phyloP scores from a whole-genome alignment of 352 stramenopile genomes.

The Globisporangium rhizosaccharum region DNA sequence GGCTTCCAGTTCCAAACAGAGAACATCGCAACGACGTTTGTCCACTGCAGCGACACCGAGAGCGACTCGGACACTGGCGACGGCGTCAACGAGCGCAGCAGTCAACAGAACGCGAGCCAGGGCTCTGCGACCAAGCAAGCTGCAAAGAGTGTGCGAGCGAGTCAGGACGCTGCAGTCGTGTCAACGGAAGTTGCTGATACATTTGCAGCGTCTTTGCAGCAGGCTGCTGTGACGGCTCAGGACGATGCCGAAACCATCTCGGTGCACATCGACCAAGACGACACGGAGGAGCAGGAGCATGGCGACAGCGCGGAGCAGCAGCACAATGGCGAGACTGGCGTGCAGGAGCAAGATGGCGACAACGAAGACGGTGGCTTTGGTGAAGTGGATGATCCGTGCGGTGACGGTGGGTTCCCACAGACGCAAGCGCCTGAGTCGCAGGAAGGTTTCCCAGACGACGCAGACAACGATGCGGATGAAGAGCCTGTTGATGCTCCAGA shows the following conservation, averaged over 20 bases:
- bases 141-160: not conserved
- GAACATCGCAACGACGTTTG: conserved; percentile 45
- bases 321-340: too few relatives aligned
- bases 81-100: not conserved
- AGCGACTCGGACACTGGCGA: conserved; percentile 17
- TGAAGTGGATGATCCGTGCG: not conserved
- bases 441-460: conserved; percentile 2
- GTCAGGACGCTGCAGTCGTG: not conserved
- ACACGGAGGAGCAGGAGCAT: too few relatives aligned
- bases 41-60: conserved; percentile 42
- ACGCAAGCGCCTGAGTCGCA: conserved; percentile 8
- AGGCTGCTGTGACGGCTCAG: too few relatives aligned
- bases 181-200: not conserved
- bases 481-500: not conserved
- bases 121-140: not conserved
- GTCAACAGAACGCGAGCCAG: not conserved
- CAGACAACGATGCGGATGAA: not conserved
- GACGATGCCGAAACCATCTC: too few relatives aligned
- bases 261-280: too few relatives aligned
- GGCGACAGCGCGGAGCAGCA: too few relatives aligned
- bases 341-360: not conserved
- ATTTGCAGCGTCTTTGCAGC: not conserved
- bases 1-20: conserved; percentile 42
- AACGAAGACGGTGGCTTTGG: not conserved
- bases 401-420: not conserved